These are phyloP conservation scores for Aureoboletus auriporus DNA, from an alignment of 768 basidiomycete species.

Conservation along the genomic window DNA sequence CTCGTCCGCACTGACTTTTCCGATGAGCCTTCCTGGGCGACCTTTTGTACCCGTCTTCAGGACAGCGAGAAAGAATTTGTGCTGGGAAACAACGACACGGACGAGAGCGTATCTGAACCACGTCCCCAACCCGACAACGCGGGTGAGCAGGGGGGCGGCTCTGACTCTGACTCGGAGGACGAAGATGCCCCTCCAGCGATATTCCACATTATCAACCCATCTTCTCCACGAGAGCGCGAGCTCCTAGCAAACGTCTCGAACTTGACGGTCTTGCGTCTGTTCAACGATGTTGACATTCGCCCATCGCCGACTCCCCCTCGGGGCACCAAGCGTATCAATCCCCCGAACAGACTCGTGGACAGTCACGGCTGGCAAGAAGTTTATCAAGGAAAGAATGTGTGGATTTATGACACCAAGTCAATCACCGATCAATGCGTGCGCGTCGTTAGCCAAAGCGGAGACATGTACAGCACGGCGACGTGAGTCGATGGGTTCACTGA, in stretches of 20 bases:
- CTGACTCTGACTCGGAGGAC: slow-evolving; percentile 25
- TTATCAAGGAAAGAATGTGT: slow-evolving; percentile 62
- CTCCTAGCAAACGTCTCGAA: slow-evolving; percentile 55
- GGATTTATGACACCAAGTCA: slow-evolving; percentile 71
- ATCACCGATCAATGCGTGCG: slow-evolving; percentile 65
- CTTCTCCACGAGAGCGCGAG: slow-evolving; percentile 37
- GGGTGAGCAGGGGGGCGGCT: slow-evolving; percentile 10
- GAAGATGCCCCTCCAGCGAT: slow-evolving; percentile 41
- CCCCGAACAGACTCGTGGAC: slow-evolving; percentile 59
- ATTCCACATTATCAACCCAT: slow-evolving; percentile 49
- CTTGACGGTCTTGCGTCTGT: slow-evolving; percentile 57
- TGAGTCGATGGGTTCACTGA: slow-evolving; percentile 33
- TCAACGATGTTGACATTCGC: slow-evolving; percentile 70
- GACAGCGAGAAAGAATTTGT: slow-evolving; percentile 57
- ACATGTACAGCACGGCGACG: slow-evolving; percentile 77
- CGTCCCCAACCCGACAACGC: slow-evolving; percentile 16
- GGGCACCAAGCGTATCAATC: slow-evolving; percentile 42
- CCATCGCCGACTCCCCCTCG: slow-evolving; percentile 44
- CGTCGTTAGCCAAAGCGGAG: slow-evolving; percentile 57
- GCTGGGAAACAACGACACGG: slow-evolving; percentile 19
- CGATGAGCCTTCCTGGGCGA: slow-evolving; percentile 61
- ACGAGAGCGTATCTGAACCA: slow-evolving; percentile 20
- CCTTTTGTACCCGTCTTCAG: slow-evolving; percentile 47
- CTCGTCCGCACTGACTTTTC: slow-evolving; percentile 73
- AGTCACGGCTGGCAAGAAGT: slow-evolving; percentile 67